Conservation (phyloP, 2,329 filamentous ascomycete species). For the Sarocladium kiliense region DNA sequence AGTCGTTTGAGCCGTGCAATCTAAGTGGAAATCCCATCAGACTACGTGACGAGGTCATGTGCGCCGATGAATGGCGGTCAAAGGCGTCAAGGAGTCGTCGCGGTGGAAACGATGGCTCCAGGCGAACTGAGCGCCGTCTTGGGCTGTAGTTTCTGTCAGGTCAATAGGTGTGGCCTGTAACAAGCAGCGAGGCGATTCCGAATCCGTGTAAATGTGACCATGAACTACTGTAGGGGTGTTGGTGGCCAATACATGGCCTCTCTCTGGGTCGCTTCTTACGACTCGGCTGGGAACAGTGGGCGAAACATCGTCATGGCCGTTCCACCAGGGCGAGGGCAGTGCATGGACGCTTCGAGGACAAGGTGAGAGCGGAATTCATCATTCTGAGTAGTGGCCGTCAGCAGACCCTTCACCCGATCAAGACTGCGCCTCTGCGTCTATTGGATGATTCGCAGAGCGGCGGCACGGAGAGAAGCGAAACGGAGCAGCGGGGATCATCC, state of each 20-base stretch:
- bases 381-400: background rate
- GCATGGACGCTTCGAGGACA: background rate
- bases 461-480: background rate
- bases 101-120: background rate
- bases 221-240: background rate
- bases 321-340: background rate
- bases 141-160: too few relatives aligned
- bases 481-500: background rate
- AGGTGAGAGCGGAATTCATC: background rate
- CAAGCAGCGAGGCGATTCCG: background rate
- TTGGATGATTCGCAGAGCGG: background rate
- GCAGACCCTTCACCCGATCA: background rate
- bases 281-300: background rate
- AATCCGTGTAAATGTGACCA: background rate
- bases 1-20: background rate
- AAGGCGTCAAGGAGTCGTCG: background rate
- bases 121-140: background rate
- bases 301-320: background rate
- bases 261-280: too few relatives aligned
- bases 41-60: background rate
- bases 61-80: conserved; percentile 1
- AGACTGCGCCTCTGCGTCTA: background rate
- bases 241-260: background rate
- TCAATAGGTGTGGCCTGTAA: too few relatives aligned
- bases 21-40: background rate